Evolutionary conservation across 305 asterid species (phyloP).

Genomic region (Petunia hybrid): DNA sequence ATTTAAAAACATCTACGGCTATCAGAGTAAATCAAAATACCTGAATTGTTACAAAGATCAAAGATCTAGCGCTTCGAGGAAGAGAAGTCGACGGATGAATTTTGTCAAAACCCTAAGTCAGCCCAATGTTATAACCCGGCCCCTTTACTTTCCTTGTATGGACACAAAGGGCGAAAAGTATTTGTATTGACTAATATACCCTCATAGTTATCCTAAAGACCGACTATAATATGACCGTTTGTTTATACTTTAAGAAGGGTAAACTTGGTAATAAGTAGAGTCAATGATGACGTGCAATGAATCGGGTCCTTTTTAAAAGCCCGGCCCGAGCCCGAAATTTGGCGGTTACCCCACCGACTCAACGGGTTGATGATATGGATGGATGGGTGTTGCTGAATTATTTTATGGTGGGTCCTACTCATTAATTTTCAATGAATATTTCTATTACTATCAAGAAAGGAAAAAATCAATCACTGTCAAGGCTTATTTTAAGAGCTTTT

Average conservation of each 20-base stretch:
- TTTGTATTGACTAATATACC: slow-evolving; percentile 1
- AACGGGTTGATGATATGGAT: neutral
- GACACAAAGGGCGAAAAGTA: too few relatives aligned
- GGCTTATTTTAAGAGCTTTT: too few relatives aligned
- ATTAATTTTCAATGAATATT: neutral
- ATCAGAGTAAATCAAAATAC: too few relatives aligned
- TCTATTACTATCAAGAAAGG: too few relatives aligned
- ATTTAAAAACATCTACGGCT: too few relatives aligned
- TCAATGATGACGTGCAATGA: neutral
- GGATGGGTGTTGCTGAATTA: neutral
- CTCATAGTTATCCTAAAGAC: neutral
- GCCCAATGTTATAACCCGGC: neutral
- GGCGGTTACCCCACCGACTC: slow-evolving; percentile 18
- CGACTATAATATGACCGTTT: neutral
- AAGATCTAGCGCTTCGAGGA: neutral
- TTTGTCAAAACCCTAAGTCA: slow-evolving; percentile 23
- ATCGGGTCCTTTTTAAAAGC: neutral
- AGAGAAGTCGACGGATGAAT: slow-evolving; percentile 6
- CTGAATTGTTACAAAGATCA: neutral
- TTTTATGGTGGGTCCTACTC: neutral
- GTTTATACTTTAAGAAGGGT: neutral
- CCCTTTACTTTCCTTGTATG: too few relatives aligned
- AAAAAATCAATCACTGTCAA: too few relatives aligned
- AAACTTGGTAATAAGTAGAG: neutral
- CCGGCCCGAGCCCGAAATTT: slow-evolving; percentile 8